Percentiles rank a stretch among this genome's conserved stretches.
phyloP scores from a whole-genome alignment of 108 stramenopile species.

The Cylindrotheca fusiformis region DNA sequence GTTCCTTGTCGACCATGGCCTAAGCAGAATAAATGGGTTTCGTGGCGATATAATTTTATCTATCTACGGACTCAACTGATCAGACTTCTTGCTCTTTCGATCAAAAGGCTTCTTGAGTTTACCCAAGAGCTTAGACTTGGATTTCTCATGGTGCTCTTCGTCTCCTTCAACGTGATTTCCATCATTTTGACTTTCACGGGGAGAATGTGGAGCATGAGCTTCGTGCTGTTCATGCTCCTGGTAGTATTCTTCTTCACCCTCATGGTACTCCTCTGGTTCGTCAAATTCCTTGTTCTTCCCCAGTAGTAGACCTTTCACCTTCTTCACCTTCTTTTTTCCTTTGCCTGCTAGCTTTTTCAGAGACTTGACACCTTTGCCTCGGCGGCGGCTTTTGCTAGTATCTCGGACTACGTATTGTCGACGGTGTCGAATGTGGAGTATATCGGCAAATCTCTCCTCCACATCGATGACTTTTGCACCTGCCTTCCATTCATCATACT shows the following conservation, averaged over 20 bases:
- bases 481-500: constrained; percentile 8
- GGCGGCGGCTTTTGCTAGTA: background rate
- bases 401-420: background rate
- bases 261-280: background rate
- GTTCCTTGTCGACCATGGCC: no score
- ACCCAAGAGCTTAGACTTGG: no score
- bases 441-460: constrained; percentile 7
- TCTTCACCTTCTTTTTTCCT: constrained; percentile 7
- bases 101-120: no score
- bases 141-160: no score
- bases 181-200: no score
- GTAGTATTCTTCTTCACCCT: background rate
- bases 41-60: no score
- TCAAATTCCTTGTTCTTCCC: background rate
- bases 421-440: constrained; percentile 4
- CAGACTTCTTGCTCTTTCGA: no score
- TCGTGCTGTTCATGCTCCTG: background rate
- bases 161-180: no score
- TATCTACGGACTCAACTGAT: no score
- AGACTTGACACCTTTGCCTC: constrained; percentile 1
- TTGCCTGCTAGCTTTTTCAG: background rate
- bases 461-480: constrained; percentile 18
- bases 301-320: background rate
- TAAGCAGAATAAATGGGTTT: no score
- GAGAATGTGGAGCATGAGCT: no score